Evolutionary conservation across 148 eudicot genomes (phyloP).

Genomic region (Nepenthes gracilis): DNA sequence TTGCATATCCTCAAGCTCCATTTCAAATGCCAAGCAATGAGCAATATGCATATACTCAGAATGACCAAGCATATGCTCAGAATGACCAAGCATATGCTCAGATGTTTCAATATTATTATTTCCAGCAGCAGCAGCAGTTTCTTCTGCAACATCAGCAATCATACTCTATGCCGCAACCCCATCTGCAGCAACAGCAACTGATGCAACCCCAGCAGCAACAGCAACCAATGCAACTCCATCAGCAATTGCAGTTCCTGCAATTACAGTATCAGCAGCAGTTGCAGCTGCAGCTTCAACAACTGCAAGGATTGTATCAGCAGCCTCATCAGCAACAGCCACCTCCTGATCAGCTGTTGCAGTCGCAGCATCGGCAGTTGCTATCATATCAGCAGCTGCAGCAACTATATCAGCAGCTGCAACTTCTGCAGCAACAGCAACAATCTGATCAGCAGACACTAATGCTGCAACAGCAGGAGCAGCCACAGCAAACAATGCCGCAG

Average conservation of each 20-base stretch:
- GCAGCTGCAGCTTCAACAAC: conserved; percentile 10
- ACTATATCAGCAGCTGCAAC: conserved; percentile 9
- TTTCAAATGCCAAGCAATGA: conserved; percentile 28
- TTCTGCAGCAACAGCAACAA: conserved; percentile 17
- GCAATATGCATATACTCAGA: conserved; percentile 24
- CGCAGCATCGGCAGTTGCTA: conserved; percentile 19
- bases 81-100: conserved; percentile 35
- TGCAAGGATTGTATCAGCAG: conserved; percentile 16
- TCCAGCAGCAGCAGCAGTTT: conserved; percentile 39
- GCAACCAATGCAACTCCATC: conserved; percentile 7
- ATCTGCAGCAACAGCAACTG: conserved; percentile 19
- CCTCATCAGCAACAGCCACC: conserved; percentile 3
- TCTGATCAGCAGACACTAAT: conserved; percentile 12
- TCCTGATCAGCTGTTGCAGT: conserved; percentile 5
- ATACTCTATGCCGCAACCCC: conserved; percentile 17
- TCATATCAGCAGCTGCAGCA: conserved; percentile 14
- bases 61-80: conserved; percentile 31
- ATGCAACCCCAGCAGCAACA: conserved; percentile 5
- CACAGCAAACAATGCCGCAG: conserved; percentile 11
- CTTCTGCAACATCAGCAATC: conserved; percentile 35
- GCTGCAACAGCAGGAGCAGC: conserved; percentile 12
- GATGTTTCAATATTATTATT: conserved; percentile 49
- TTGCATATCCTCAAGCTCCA: conserved; percentile 24
- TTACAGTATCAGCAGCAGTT: conserved; percentile 1
- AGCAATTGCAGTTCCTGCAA: conserved; percentile 13